A percentile compares a stretch with the other conserved stretches of the same genome.
Conservation (phyloP, 73 alveolate genomes). For the Tetrahymena borealis region DNA sequence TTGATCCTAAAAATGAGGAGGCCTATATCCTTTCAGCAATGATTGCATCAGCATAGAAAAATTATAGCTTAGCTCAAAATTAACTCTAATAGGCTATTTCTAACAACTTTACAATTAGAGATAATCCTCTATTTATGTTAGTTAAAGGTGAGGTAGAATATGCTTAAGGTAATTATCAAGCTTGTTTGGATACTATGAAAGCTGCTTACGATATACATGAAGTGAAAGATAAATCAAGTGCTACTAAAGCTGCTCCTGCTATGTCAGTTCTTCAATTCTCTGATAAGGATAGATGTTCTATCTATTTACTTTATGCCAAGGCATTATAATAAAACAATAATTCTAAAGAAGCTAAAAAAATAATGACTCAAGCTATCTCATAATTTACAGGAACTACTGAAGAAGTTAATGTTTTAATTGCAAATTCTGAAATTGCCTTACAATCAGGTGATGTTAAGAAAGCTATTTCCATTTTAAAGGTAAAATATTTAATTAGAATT, state of each 20-base stretch:
- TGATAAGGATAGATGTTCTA: conserved; percentile 70
- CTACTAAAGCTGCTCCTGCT: not conserved
- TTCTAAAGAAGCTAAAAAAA: conserved; percentile 60
- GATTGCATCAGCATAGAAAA: conserved; percentile 58
- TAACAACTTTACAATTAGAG: conserved; percentile 70
- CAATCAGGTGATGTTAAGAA: conserved; percentile 95
- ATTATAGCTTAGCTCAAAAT: conserved; percentile 62
- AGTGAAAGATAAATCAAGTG: not conserved
- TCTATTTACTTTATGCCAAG: conserved; percentile 57
- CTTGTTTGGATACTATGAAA: not conserved
- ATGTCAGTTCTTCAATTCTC: conserved; percentile 29
- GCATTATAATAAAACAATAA: conserved; percentile 55
- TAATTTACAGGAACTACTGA: conserved; percentile 76
- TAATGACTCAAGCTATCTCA: conserved; percentile 72
- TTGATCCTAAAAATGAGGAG: conserved; percentile 79
- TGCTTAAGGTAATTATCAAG: not conserved
- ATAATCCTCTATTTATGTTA: conserved; percentile 78
- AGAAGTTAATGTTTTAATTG: conserved; percentile 74
- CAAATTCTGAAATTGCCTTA: conserved; percentile 82
- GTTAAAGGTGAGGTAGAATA: conserved; percentile 77
- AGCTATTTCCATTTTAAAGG: conserved; percentile 86
- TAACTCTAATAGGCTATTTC: conserved; percentile 80
- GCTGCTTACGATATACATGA: not conserved
- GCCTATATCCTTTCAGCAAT: conserved; percentile 74
- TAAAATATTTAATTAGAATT: conserved; percentile 6